Conservation (phyloP, 2,329 filamentous ascomycete genomes). For the Metarhizium robertsii region DNA sequence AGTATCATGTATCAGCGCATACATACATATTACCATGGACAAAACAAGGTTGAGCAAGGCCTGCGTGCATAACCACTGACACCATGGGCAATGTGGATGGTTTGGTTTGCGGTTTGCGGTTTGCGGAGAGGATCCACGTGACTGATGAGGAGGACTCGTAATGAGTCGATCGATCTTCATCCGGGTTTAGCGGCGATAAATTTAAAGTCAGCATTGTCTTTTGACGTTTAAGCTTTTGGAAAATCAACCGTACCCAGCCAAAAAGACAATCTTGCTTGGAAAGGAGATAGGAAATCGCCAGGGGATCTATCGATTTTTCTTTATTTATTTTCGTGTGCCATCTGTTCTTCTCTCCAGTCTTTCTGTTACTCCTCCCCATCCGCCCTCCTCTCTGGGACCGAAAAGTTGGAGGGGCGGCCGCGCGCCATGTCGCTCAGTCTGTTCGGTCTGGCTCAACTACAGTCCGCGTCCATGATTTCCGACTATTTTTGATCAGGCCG, state of each 20-base stretch:
- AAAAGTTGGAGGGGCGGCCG: neutral
- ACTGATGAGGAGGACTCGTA: neutral
- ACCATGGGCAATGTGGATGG: too few species aligned
- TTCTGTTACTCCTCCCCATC: neutral
- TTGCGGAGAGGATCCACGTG: slow-evolving; percentile 6
- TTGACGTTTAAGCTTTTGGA: neutral
- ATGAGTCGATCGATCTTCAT: neutral
- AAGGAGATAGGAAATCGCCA: neutral
- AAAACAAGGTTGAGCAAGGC: too few species aligned
- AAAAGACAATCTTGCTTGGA: neutral
- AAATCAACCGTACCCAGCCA: neutral
- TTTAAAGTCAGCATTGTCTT: neutral
- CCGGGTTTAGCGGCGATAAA: slow-evolving; percentile 8
- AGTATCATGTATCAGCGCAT: too few species aligned
- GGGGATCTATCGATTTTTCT: neutral
- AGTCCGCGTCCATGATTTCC: neutral
- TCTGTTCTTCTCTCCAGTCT: neutral
- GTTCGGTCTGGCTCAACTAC: neutral
- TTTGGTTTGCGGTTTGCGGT: neutral
- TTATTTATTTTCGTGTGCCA: neutral
- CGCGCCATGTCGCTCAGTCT: neutral
- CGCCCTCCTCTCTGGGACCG: too few species aligned
- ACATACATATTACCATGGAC: too few species aligned
- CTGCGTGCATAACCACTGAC: too few species aligned
- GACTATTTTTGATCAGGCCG: neutral